Evolutionary conservation across 306 rosid genomes (phyloP).

Genomic region (Spatholobus suberectus): DNA sequence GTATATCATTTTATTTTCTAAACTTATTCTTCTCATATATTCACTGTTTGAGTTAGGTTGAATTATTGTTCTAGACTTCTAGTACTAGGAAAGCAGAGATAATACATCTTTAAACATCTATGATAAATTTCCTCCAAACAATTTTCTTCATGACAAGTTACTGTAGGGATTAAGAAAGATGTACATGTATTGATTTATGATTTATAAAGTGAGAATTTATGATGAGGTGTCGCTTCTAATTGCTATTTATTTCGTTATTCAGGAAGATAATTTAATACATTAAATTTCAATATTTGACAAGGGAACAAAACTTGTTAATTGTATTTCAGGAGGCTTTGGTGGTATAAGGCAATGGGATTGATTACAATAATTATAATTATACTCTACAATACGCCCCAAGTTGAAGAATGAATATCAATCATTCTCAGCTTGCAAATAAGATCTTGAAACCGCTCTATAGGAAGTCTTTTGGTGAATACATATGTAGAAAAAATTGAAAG

Average conservation of each 20-base stretch:
- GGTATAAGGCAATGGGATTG: not conserved
- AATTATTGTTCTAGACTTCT: not conserved
- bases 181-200: not conserved
- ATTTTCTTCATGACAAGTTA: conserved; percentile 13
- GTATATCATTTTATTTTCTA: conserved; percentile 44
- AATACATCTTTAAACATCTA: conserved; percentile 13
- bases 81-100: conserved; percentile 11
- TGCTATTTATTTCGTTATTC: conserved; percentile 2
- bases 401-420: too few relatives aligned
- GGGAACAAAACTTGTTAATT: not conserved
- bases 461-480: too few relatives aligned
- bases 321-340: not conserved
- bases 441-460: too few relatives aligned
- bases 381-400: too few relatives aligned
- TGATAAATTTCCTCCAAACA: conserved; percentile 23
- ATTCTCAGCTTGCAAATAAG: too few relatives aligned
- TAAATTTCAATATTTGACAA: not conserved
- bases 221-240: not conserved
- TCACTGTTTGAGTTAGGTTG: conserved; percentile 1
- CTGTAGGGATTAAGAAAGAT: not conserved
- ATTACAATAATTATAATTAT: too few relatives aligned
- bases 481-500: too few relatives aligned
- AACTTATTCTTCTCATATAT: conserved; percentile 22
- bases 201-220: conserved; percentile 1
- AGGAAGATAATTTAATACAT: conserved; percentile 13